These are phyloP conservation scores for Rhodotorula diobovata DNA, from an alignment of 768 basidiomycete species.

Conservation along the genomic window DNA sequence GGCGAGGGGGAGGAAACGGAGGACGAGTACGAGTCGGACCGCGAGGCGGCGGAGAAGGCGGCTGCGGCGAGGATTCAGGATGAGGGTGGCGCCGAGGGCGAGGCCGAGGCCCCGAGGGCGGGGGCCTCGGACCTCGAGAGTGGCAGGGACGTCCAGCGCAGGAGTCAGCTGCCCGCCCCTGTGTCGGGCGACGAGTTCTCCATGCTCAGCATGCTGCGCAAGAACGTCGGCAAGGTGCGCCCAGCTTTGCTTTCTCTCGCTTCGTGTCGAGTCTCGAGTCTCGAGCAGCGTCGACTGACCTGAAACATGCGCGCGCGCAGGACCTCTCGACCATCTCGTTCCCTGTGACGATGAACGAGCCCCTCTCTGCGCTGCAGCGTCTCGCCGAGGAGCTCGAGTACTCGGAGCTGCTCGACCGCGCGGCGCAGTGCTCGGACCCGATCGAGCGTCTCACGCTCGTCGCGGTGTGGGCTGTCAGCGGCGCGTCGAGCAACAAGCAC, in stretches of 20 bases:
- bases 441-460: slow-evolving; percentile 81
- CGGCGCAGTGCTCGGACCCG: slow-evolving; percentile 69
- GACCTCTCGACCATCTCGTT: slow-evolving; percentile 92
- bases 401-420: slow-evolving; percentile 60
- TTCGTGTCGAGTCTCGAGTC: no score
- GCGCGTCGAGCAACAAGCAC: slow-evolving; percentile 88
- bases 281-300: background rate
- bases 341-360: slow-evolving; percentile 66
- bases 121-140: background rate
- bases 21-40: slow-evolving; percentile 1
- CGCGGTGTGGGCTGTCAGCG: slow-evolving; percentile 92
- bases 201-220: slow-evolving; percentile 38
- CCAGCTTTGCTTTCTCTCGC: background rate
- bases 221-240: slow-evolving; percentile 43
- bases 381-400: slow-evolving; percentile 77
- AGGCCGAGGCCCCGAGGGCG: background rate
- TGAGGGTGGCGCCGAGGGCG: background rate
- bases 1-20: slow-evolving; percentile 7
- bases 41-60: slow-evolving; percentile 7
- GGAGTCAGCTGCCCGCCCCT: slow-evolving; percentile 34
- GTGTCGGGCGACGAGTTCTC: slow-evolving; percentile 38
- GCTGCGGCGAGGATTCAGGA: background rate
- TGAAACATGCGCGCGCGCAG: slow-evolving; percentile 45
- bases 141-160: slow-evolving; percentile 17
- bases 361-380: slow-evolving; percentile 85